Percentiles rank a stretch among this genome's conserved stretches.
These are phyloP conservation scores for Pseudogymnoascus sp. DNA, from an alignment of 2,329 filamentous ascomycete species.

Conservation along the genomic window DNA sequence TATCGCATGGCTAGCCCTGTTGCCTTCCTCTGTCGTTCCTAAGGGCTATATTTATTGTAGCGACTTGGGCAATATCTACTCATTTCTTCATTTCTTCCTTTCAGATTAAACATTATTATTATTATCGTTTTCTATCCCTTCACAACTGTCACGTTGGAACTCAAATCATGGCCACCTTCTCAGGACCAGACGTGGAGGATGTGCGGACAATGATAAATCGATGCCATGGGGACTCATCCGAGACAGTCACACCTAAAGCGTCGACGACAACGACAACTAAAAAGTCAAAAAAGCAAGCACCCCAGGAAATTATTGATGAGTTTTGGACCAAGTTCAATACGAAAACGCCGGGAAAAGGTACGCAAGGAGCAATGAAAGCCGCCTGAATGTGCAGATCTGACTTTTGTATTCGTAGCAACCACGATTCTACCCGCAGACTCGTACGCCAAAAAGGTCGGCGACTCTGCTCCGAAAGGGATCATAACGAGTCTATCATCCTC, in stretches of 20 bases:
- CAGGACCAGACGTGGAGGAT: background rate
- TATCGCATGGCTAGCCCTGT: background rate
- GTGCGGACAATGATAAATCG: background rate
- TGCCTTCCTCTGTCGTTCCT: background rate
- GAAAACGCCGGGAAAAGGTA: constrained; percentile 61
- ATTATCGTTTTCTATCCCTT: background rate
- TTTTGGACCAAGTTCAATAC: constrained; percentile 67
- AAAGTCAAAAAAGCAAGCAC: constrained; percentile 44
- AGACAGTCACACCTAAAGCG: background rate
- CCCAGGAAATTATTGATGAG: constrained; percentile 60
- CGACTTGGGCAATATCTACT: background rate
- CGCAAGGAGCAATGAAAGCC: background rate
- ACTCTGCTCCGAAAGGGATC: constrained; percentile 44
- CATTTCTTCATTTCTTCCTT: background rate
- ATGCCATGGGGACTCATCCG: background rate
- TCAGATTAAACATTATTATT: background rate
- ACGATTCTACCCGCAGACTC: constrained; percentile 61
- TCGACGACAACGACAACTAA: constrained; percentile 12
- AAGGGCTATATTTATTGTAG: background rate
- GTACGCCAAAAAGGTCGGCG: constrained; percentile 52
- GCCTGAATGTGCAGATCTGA: background rate
- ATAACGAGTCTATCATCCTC: constrained; percentile 48
- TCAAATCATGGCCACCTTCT: constrained; percentile 1
- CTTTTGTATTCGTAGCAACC: constrained; percentile 39
- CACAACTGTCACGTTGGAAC: background rate